Conservation (phyloP, 2,329 filamentous ascomycete species). For the Pochonia chlamydosporia region DNA sequence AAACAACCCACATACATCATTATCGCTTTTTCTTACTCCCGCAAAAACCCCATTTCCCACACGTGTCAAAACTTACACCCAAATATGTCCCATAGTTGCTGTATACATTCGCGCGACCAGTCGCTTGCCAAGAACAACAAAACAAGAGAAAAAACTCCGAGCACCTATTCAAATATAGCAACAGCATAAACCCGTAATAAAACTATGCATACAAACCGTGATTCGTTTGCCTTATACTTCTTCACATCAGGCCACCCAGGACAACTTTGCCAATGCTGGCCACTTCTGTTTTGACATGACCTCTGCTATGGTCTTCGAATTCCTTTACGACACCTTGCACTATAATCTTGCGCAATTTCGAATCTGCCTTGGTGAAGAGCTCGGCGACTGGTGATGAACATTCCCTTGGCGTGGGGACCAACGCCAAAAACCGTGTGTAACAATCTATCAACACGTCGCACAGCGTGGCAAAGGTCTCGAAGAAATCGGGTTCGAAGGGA, state of each 20-base stretch:
- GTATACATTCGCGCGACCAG: too few relatives aligned
- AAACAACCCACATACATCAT: too few relatives aligned
- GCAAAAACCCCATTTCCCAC: too few relatives aligned
- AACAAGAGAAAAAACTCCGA: not conserved
- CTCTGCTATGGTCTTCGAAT: slow-evolving; percentile 82
- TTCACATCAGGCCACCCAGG: slow-evolving; percentile 72
- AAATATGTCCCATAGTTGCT: too few relatives aligned
- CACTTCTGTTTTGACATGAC: slow-evolving; percentile 72
- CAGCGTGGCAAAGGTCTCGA: slow-evolving; percentile 90
- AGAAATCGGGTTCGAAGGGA: slow-evolving; percentile 95
- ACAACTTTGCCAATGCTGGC: slow-evolving; percentile 84
- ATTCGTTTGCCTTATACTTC: not conserved
- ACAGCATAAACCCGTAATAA: not conserved
- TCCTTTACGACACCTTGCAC: slow-evolving; percentile 83
- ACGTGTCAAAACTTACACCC: too few relatives aligned
- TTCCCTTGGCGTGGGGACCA: slow-evolving; percentile 70
- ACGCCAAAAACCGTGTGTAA: slow-evolving; percentile 70
- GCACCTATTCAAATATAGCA: not conserved
- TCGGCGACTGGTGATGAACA: slow-evolving; percentile 70
- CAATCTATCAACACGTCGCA: slow-evolving; percentile 94
- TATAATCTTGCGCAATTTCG: slow-evolving; percentile 80
- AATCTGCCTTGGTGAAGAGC: slow-evolving; percentile 84
- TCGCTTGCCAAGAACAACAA: too few relatives aligned
- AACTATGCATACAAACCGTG: not conserved
- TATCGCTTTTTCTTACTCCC: too few relatives aligned